Percentiles rank a stretch among this genome's conserved stretches.
These are phyloP conservation scores for Gnomoniopsis smithogilvyi DNA, from an alignment of 2,329 filamentous ascomycete genomes.

Conservation along the genomic window DNA sequence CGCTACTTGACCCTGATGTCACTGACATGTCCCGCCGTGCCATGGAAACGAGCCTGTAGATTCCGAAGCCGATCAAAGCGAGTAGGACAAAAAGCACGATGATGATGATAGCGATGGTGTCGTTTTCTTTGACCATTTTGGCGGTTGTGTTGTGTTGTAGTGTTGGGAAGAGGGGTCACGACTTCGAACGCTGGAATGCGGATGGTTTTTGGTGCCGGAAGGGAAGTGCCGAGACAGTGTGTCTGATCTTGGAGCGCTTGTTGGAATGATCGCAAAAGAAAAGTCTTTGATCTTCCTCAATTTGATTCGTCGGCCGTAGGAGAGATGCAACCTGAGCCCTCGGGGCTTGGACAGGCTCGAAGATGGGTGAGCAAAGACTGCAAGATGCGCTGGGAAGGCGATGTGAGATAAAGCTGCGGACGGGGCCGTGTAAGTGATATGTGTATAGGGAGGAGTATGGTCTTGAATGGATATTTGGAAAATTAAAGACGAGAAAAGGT, in stretches of 20 bases:
- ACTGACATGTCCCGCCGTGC: slow-evolving; percentile 43
- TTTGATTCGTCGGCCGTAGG: too few relatives aligned
- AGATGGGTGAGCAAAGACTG: background rate
- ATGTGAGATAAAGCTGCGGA: background rate
- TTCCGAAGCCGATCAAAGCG: slow-evolving; percentile 59
- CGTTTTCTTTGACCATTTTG: slow-evolving; percentile 60
- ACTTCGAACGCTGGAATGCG: slow-evolving; percentile 1
- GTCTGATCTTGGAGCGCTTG: background rate
- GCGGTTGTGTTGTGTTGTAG: slow-evolving; percentile 21
- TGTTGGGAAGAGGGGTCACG: background rate
- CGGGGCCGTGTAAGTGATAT: too few relatives aligned
- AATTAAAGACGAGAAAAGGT: background rate
- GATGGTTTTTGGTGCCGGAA: background rate
- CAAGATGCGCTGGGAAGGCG: too few relatives aligned
- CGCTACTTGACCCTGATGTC: slow-evolving; percentile 24
- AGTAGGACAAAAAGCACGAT: slow-evolving; percentile 64
- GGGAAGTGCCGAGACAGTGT: background rate
- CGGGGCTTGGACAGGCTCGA: background rate
- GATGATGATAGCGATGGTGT: slow-evolving; percentile 66
- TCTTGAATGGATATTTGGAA: too few relatives aligned
- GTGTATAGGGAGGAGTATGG: too few relatives aligned
- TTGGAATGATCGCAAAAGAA: background rate
- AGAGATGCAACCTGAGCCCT: background rate
- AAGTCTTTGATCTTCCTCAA: too few relatives aligned
- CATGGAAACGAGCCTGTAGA: slow-evolving; percentile 57